Evolutionary conservation across 2,329 filamentous ascomycete genomes (phyloP), one percentile per base, ranked within the genome.

Genomic region (Colletotrichum sp.): DNA sequence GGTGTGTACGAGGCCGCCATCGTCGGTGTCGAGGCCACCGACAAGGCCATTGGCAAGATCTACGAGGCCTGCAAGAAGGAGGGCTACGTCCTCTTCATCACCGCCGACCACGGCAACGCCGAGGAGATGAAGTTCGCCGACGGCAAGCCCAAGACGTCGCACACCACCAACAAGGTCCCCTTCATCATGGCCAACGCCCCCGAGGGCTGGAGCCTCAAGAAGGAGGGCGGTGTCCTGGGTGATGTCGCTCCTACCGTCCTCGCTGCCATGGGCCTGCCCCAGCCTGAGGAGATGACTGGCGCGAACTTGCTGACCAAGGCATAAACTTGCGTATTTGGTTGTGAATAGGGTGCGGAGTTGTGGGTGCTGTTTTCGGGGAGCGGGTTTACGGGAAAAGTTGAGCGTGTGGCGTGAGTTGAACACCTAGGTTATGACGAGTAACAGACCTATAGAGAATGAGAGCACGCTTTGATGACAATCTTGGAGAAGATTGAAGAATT

Each of bases 111-210:
- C 86, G 97, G 96, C 81, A 99, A 99, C 82, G 97, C 97, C 71
- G 97, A 99, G 88, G 97, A 99, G 88, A 99, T 99, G 97, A 93
- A 98, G 86, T 98, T 95, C 82, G 88, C 94, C 79, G 94, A 98
- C 83, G 95, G 96, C 83, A 98, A 95, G 83, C 97, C 97, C 79
- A 99, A 99, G 91, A 99, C 97, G 11, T 96, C 94, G 66, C 97
- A 99, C 89, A 99, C 97, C 59, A 96, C 94, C 78, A 99, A 99
- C 90, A 97, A 97, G 85, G 97, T 99, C 67, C 97, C 97, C 12
- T 96, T 99, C 83, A 91, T 98, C 85, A 98, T 99, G 96, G 95
- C 96, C 83, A 99, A 98, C 83, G 96, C 96, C 11, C 97, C 97
- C 54, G 90, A 94, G 81, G 94, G 94, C 78, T 98, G 94, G 93